Percentiles rank a stretch among this genome's conserved stretches.
These are phyloP conservation scores for Mucor plumbeus DNA, from an alignment of 371 early-diverging fungal species.

Conservation along the genomic window DNA sequence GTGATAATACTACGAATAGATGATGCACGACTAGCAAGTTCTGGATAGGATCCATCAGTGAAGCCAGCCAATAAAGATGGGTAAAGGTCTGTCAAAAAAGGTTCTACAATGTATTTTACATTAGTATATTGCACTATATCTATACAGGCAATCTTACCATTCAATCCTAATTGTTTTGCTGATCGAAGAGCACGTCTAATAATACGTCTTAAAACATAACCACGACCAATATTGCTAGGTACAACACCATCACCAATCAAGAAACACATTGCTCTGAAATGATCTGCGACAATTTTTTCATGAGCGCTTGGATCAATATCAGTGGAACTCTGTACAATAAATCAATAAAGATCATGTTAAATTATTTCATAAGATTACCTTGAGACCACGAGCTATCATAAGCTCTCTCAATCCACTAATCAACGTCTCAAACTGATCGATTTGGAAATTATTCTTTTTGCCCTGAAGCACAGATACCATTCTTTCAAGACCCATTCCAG, in stretches of 20 bases:
- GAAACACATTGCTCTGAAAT: slow-evolving; percentile 74
- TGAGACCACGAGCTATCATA: slow-evolving; percentile 42
- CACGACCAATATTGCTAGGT: slow-evolving; percentile 79
- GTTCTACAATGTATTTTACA: slow-evolving; percentile 35
- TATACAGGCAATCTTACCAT: slow-evolving; percentile 32
- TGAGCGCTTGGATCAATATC: slow-evolving; percentile 50
- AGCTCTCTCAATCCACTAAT: slow-evolving; percentile 51
- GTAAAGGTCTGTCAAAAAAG: slow-evolving; percentile 67
- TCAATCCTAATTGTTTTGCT: slow-evolving; percentile 69
- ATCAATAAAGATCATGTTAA: background rate
- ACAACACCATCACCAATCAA: slow-evolving; percentile 79
- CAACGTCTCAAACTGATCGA: slow-evolving; percentile 65
- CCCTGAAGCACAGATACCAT: slow-evolving; percentile 69
- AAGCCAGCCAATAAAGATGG: slow-evolving; percentile 64
- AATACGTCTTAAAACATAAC: slow-evolving; percentile 80
- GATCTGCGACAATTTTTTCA: slow-evolving; percentile 79
- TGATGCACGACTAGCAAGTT: slow-evolving; percentile 57
- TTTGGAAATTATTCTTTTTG: slow-evolving; percentile 73
- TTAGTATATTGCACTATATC: background rate
- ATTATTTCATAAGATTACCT: slow-evolving; percentile 17
- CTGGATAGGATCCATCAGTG: slow-evolving; percentile 59
- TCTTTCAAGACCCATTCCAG: slow-evolving; percentile 86
- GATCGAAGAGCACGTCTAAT: slow-evolving; percentile 78
- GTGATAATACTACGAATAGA: slow-evolving; percentile 60
- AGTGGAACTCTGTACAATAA: slow-evolving; percentile 10